Evolutionary conservation across 495 filamentous ascomycete species (phyloP), one percentile per base, ranked within the genome.

Genomic region (Aspergillus ostianus): DNA sequence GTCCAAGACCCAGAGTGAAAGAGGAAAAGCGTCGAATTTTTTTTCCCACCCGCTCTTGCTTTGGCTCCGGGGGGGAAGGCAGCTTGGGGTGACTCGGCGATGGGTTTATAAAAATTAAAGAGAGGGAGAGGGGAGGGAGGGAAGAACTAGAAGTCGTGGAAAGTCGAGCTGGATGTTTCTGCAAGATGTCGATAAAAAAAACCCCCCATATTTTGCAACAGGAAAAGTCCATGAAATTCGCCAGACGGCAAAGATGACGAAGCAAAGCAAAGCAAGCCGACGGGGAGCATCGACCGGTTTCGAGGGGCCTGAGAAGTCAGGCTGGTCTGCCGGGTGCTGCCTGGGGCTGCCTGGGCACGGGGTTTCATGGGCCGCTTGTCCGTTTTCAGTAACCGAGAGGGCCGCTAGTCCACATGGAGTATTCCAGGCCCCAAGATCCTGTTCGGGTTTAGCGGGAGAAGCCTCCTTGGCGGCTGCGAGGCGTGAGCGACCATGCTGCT

Each of bases 1-100:
- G 63, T 67, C 62, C 62, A 62, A 69, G 57, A 64, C 60, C 66
- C 67, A 68, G 62, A 63, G 61, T 62, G 58, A 68, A 72, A 72
- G 59, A 58, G 65, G 70, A 68, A 72, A 68, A 61, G 69, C 64
- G 69, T 64, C 59, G 61, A 64, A 63, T 69, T 63, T 67, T 67
- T 67, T 65, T 64, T 67, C 62, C 62, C 59, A 63, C 60, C 62
- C 66, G 66, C 50, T 62, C 58, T 60, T 26, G 58, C 46, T 62
- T 59, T 51, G 23, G 23, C 23, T 26, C 23, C 23, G 23, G 61
- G 60, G 63, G 63, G 30, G n/a, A n/a, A 53, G 57, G 61, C 32
- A 51, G 60, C 26, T 58, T 46, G 53, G 44, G 49, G 50, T 51
- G 45, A 57, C 48, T 56, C 54, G 30, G 48, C n/a, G 47, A 18